These are phyloP conservation scores for Coemansia sp. DNA, from an alignment of 192 early-diverging fungal genomes.

Conservation along the genomic window DNA sequence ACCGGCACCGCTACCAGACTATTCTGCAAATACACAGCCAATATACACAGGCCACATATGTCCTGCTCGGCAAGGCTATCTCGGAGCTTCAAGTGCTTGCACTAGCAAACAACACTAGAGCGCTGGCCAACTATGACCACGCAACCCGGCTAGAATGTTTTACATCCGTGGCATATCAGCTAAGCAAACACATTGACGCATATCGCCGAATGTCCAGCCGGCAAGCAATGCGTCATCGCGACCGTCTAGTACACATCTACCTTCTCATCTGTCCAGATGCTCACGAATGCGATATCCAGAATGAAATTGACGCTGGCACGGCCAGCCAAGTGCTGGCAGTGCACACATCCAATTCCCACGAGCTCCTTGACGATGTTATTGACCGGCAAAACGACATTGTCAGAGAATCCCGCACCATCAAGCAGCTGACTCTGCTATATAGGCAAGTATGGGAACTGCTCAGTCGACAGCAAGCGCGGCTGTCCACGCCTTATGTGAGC, in stretches of 20 bases:
- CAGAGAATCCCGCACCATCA: constrained; percentile 22
- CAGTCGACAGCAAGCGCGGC: constrained; percentile 33
- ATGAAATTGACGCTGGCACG: constrained; percentile 14
- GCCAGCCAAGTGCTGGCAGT: constrained; percentile 14
- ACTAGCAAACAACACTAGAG: constrained; percentile 7
- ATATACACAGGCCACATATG: constrained; percentile 11
- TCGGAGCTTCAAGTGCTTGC: constrained; percentile 13
- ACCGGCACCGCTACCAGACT: constrained; percentile 19
- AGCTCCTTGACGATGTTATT: constrained; percentile 28
- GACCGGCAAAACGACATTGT: constrained; percentile 35
- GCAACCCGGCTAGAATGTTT: constrained; percentile 10
- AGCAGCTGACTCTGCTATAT: constrained; percentile 22
- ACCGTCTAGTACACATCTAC: constrained; percentile 28
- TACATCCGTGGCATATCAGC: constrained; percentile 6
- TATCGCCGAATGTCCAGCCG: constrained; percentile 32
- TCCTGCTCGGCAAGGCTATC: constrained; percentile 7
- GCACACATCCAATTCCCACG: constrained; percentile 11
- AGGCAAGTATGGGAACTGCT: constrained; percentile 27
- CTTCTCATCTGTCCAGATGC: constrained; percentile 23
- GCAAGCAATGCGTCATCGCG: constrained; percentile 22
- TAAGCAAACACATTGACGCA: constrained; percentile 13
- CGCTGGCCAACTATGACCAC: constrained; percentile 12
- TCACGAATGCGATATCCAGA: constrained; percentile 20
- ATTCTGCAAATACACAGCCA: constrained; percentile 19
- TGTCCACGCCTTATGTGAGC: constrained; percentile 13